Base-by-base conservation (phyloP, 768 basidiomycete genomes). In the Boletus speciosus region DNA sequence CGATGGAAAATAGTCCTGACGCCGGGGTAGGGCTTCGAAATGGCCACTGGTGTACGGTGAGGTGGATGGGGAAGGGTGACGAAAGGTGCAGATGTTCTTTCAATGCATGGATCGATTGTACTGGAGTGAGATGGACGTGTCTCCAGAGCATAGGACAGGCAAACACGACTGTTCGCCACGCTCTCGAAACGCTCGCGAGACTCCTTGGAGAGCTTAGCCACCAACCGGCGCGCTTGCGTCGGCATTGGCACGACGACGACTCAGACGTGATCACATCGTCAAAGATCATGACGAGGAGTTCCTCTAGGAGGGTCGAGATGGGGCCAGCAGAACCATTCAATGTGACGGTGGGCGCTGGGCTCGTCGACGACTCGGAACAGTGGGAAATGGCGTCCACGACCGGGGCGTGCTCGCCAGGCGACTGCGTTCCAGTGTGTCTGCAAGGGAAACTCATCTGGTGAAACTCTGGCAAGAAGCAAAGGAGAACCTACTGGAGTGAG, bases 271-370 rank as follows among this genome's bases (percentile, higher is more conserved):
- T 38, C 29, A 66, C 55, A 9, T 57, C 53, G 31, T 60, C 53
- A 47, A 66, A 53, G 43, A 64, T 52, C n/a, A 64, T 55, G 34
- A 63, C 6, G 23, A 64, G 61, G n/a, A 64, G 44, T 38, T 64
- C 63, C 37, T 62, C 63, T 1, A 62, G 11, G 37, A 64, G 53
- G 10, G 6, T 19, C 11, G 42, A 49, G 37, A 62, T 53, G 38
- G 49, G 56, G 34, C 60, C 34, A 40, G 49, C 29, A 29, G 6
- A 6, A 9, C 31, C 51, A 35, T 51, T 31, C 29, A 19, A 29
- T 7, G n/a, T 12, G 27, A 32, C 15, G 21, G 32, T n/a, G 25
- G 38, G 37, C 11, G 8, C 31, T n/a, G 27, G 19, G 27, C 12
- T 42, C 3, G 35, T 43, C 11, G 15, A 29, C 14, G 49, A 19